Conservation (phyloP, 768 basidiomycete species). For the Leccinum ochraceum region DNA sequence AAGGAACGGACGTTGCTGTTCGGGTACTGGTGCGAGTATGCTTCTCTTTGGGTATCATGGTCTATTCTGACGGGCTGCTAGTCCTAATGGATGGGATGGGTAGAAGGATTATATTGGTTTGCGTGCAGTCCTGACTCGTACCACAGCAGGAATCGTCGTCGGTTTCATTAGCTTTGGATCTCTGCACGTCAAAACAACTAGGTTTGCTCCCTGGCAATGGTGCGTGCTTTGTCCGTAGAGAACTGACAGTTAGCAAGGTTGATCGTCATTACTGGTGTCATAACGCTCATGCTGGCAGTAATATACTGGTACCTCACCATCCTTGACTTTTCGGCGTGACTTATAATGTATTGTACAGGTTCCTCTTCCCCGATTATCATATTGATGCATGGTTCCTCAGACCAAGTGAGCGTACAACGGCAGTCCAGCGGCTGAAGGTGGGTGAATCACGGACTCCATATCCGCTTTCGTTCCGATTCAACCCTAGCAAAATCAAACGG, state of each 20-base stretch:
- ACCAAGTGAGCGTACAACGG: conserved; percentile 57
- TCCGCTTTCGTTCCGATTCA: too few species aligned
- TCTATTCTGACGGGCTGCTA: too few species aligned
- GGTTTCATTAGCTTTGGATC: too few species aligned
- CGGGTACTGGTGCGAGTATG: conserved; percentile 72
- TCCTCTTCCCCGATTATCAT: conserved; percentile 74
- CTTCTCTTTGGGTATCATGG: too few species aligned
- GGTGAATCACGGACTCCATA: background rate
- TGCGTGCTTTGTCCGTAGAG: background rate
- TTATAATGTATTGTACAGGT: conserved; percentile 37
- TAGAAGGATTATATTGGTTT: too few species aligned
- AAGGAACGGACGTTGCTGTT: conserved; percentile 67
- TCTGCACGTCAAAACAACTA: too few species aligned
- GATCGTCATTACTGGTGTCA: conserved; percentile 66
- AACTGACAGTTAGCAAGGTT: conserved; percentile 41
- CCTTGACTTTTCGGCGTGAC: background rate
- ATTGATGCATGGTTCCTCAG: conserved; percentile 55
- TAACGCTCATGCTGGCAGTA: conserved; percentile 55
- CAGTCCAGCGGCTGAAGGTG: conserved; percentile 66
- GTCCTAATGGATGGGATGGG: too few species aligned
- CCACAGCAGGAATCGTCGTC: too few species aligned
- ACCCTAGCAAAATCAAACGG: conserved; percentile 68
- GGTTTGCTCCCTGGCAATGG: too few species aligned
- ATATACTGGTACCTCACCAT: conserved; percentile 51
- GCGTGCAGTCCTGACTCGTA: too few species aligned